These are phyloP conservation scores for Candida stauntonica DNA, from an alignment of 805 yeast species.

Conservation along the genomic window DNA sequence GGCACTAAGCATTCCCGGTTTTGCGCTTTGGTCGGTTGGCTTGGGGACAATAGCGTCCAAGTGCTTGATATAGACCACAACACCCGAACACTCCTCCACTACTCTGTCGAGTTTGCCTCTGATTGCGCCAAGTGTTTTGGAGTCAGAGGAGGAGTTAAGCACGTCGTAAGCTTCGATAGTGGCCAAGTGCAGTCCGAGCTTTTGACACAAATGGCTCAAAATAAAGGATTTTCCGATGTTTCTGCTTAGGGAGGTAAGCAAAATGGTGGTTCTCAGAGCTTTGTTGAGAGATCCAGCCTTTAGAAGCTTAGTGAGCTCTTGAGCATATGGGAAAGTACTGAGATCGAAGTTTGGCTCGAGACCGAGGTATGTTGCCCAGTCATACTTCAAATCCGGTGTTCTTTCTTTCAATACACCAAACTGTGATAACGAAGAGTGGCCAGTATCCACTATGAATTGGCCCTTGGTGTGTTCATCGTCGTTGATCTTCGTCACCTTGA, in stretches of 20 bases:
- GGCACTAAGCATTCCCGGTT: conserved; percentile 31
- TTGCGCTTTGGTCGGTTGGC: conserved; percentile 47
- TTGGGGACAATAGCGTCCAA: conserved; percentile 71
- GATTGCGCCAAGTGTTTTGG: conserved; percentile 73
- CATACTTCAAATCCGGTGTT: conserved; percentile 20
- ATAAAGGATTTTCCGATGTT: conserved; percentile 77
- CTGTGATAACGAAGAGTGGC: conserved; percentile 61
- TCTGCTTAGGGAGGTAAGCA: conserved; percentile 64
- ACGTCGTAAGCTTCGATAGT: conserved; percentile 69
- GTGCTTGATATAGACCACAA: conserved; percentile 62
- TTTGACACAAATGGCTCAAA: conserved; percentile 48
- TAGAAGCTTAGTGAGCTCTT: conserved; percentile 48
- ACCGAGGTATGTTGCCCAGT: conserved; percentile 46
- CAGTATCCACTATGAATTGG: conserved; percentile 62
- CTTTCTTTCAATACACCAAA: conserved; percentile 51
- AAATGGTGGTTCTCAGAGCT: conserved; percentile 54
- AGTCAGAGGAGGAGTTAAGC: conserved; percentile 64
- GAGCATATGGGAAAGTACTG: conserved; percentile 43
- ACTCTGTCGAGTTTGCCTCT: conserved; percentile 72
- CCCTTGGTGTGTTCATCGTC: conserved; percentile 26
- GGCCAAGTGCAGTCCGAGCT: conserved; percentile 61
- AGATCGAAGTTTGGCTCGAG: conserved; percentile 40
- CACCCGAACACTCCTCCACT: conserved; percentile 38
- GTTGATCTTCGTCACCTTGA: conserved; percentile 53
- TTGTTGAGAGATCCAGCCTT: conserved; percentile 40